phyloP scores from a whole-genome alignment of 345 rosid genomes.

The Gossypium mustelinum region DNA sequence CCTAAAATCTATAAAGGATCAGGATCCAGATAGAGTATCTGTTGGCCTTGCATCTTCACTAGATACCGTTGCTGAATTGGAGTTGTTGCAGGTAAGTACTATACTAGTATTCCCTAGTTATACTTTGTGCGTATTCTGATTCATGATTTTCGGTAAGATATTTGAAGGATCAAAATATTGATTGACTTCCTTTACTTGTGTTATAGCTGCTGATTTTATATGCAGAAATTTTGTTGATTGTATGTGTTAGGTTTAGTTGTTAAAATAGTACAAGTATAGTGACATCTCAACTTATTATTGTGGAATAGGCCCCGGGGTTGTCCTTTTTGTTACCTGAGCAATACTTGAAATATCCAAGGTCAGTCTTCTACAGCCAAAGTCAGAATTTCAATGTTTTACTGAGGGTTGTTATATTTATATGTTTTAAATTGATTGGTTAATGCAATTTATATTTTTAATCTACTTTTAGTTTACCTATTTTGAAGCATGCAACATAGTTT shows the following conservation, averaged over 20 bases:
- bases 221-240: not conserved
- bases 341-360: slow-evolving; percentile 85
- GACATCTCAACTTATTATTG: slow-evolving; percentile 19
- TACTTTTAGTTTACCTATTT: not conserved
- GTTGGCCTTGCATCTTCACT: slow-evolving; percentile 75
- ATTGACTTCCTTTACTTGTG: slow-evolving; percentile 4
- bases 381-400: not conserved
- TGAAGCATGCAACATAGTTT: not conserved
- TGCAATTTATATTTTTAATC: slow-evolving; percentile 1
- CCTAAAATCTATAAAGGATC: slow-evolving; percentile 61
- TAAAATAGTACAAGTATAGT: slow-evolving; percentile 9
- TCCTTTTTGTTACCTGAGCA: slow-evolving; percentile 88
- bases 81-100: slow-evolving; percentile 68
- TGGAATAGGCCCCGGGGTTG: slow-evolving; percentile 87
- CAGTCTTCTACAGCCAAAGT: slow-evolving; percentile 20
- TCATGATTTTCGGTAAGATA: not conserved
- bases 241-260: not conserved
- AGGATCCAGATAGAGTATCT: slow-evolving; percentile 91
- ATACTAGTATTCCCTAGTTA: not conserved
- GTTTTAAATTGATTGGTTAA: not conserved
- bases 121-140: not conserved
- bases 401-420: not conserved
- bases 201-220: not conserved
- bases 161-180: not conserved
- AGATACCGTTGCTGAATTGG: slow-evolving; percentile 79